Conservation (phyloP, 257 asterid genomes). For the Pogostemon cablin region DNA sequence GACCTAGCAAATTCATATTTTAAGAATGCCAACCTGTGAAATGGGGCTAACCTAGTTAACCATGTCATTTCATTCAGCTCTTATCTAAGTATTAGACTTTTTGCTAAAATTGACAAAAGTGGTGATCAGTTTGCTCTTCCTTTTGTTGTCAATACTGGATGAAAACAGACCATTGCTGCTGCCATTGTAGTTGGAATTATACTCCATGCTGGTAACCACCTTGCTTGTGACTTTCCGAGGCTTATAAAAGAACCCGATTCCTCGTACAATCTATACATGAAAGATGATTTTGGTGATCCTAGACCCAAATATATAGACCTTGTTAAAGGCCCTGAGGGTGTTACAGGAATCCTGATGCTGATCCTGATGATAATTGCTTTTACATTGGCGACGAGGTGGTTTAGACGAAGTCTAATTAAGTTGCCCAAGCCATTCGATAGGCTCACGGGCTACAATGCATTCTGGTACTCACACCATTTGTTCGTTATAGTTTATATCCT, state of each 20-base stretch:
- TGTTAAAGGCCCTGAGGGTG: slow-evolving; percentile 69
- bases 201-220: slow-evolving; percentile 97
- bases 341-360: slow-evolving; percentile 86
- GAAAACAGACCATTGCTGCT: slow-evolving; percentile 81
- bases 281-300: slow-evolving; percentile 53
- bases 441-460: slow-evolving; percentile 94
- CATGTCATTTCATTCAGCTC: not conserved
- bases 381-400: slow-evolving; percentile 80
- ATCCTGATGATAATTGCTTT: slow-evolving; percentile 76
- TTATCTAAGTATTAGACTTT: not conserved
- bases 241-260: slow-evolving; percentile 49
- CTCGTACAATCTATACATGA: slow-evolving; percentile 43
- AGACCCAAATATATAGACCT: slow-evolving; percentile 70
- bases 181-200: slow-evolving; percentile 82
- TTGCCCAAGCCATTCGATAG: slow-evolving; percentile 88
- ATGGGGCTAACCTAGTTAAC: not conserved
- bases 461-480: slow-evolving; percentile 96
- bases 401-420: slow-evolving; percentile 82
- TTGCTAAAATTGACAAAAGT: not conserved
- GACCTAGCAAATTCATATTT: not conserved
- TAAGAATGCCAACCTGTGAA: not conserved
- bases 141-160: slow-evolving; percentile 17
- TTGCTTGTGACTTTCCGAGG: slow-evolving; percentile 95
- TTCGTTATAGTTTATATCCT: slow-evolving; percentile 74
- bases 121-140: slow-evolving; percentile 12